These are phyloP conservation scores for Singerocomus rubriflavus DNA, from an alignment of 1,284 basidiomycete genomes.

Conservation along the genomic window DNA sequence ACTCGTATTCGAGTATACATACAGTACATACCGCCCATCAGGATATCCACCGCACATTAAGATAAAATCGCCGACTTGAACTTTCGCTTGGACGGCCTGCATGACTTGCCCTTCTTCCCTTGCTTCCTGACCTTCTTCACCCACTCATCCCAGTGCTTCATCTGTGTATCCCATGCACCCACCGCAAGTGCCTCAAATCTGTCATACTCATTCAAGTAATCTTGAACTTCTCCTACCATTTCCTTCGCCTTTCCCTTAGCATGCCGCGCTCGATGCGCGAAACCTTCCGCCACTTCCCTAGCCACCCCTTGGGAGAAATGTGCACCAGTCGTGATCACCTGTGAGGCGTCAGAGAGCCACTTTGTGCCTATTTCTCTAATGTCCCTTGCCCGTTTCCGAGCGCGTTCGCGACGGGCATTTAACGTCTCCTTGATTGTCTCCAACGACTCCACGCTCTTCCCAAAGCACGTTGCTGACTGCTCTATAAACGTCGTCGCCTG, in stretches of 20 bases:
- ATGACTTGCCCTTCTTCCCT: slow-evolving; percentile 9
- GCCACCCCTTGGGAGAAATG: slow-evolving; percentile 49
- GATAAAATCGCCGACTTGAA: slow-evolving; percentile 13
- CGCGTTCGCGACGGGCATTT: slow-evolving; percentile 50
- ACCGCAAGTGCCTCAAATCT: slow-evolving; percentile 13
- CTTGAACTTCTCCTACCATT: slow-evolving; percentile 30
- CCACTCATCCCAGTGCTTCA: slow-evolving; percentile 26
- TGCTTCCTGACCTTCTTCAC: slow-evolving; percentile 6
- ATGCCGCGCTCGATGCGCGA: slow-evolving; percentile 35
- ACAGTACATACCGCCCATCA: slow-evolving; percentile 17
- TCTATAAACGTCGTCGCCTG: slow-evolving; percentile 45
- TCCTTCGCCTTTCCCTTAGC: slow-evolving; percentile 52
- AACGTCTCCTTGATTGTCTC: slow-evolving; percentile 40
- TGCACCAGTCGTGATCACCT: slow-evolving; percentile 38
- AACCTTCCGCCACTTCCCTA: slow-evolving; percentile 27
- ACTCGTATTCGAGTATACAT: slow-evolving; percentile 19
- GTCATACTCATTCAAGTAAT: slow-evolving; percentile 23
- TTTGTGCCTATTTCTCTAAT: slow-evolving; percentile 46
- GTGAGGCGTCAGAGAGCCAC: slow-evolving; percentile 40
- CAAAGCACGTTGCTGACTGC: slow-evolving; percentile 44
- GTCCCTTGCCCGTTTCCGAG: slow-evolving; percentile 55
- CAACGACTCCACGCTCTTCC: slow-evolving; percentile 24
- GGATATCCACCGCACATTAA: slow-evolving; percentile 5
- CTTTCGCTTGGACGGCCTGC: slow-evolving; percentile 18
- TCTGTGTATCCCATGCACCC: slow-evolving; percentile 16